These are phyloP conservation scores for Clonostachys rosea DNA, from an alignment of 2,329 filamentous ascomycete species.

Conservation along the genomic window DNA sequence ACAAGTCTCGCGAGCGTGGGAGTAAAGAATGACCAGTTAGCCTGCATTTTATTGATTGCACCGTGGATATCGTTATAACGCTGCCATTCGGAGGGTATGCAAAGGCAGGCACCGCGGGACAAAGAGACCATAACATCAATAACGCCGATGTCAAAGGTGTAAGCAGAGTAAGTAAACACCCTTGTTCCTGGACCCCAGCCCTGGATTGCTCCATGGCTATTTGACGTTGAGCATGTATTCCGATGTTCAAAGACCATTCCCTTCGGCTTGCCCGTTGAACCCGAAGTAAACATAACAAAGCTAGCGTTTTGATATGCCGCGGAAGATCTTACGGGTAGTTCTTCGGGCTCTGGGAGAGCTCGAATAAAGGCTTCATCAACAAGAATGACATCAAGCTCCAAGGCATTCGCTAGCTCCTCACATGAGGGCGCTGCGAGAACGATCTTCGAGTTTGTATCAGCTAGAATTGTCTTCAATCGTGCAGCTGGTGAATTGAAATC, in stretches of 20 bases:
- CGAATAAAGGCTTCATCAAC: background rate
- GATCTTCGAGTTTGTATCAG: background rate
- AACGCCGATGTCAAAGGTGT: slow-evolving; percentile 40
- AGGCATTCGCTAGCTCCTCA: background rate
- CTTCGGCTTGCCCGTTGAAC: slow-evolving; percentile 12
- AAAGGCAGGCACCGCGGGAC: slow-evolving; percentile 29
- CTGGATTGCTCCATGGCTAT: slow-evolving; percentile 23
- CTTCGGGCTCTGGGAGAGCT: background rate
- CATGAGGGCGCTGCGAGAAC: background rate
- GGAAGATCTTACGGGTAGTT: too few species aligned
- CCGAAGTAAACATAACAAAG: slow-evolving; percentile 12
- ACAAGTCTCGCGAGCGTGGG: background rate
- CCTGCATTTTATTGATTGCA: slow-evolving; percentile 3
- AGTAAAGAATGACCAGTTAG: slow-evolving; percentile 3
- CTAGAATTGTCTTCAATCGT: slow-evolving; percentile 1
- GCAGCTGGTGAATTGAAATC: slow-evolving; percentile 23
- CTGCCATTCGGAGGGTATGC: slow-evolving; percentile 29
- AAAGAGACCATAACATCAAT: slow-evolving; percentile 40
- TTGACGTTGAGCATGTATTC: slow-evolving; percentile 11
- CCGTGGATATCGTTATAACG: slow-evolving; percentile 10
- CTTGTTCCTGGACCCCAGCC: background rate
- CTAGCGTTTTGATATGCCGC: slow-evolving; percentile 2
- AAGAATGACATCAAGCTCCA: background rate
- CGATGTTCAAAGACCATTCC: slow-evolving; percentile 11
- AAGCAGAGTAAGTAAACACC: slow-evolving; percentile 42